phyloP scores from a whole-genome alignment of 805 yeast genomes.

The Lipomyces anomalus region DNA sequence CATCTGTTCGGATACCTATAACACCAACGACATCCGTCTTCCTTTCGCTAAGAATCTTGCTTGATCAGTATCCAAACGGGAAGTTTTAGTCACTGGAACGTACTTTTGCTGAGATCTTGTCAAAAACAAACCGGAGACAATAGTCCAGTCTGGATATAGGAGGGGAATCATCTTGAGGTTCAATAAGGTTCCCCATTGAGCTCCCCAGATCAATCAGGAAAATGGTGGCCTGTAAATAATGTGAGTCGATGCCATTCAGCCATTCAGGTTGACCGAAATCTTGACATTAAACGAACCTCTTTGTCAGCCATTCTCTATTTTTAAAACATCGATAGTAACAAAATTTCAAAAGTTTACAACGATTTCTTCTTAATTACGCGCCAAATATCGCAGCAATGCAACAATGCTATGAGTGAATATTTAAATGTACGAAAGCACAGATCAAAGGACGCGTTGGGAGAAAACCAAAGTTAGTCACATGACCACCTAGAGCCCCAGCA shows the following conservation, averaged over 20 bases:
- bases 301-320: background rate
- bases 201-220: constrained; percentile 49
- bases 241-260: no score
- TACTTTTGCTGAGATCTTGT: constrained; percentile 34
- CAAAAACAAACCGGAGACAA: constrained; percentile 38
- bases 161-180: background rate
- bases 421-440: no score
- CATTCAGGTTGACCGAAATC: no score
- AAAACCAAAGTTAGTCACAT: no score
- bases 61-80: constrained; percentile 1
- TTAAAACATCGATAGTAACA: background rate
- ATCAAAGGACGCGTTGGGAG: no score
- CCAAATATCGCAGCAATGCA: no score
- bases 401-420: no score
- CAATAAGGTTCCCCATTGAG: constrained; percentile 24
- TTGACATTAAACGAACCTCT: no score
- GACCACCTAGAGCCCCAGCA: no score
- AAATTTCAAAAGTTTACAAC: no score
- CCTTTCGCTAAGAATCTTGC: constrained; percentile 26
- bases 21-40: constrained; percentile 30
- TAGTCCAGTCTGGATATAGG: constrained; percentile 6
- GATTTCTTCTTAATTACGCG: no score
- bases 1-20: constrained; percentile 25
- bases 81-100: background rate
- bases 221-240: constrained; percentile 35